Evolutionary conservation across 441 rosid genomes (phyloP).

Genomic region (Populus hybrid): DNA sequence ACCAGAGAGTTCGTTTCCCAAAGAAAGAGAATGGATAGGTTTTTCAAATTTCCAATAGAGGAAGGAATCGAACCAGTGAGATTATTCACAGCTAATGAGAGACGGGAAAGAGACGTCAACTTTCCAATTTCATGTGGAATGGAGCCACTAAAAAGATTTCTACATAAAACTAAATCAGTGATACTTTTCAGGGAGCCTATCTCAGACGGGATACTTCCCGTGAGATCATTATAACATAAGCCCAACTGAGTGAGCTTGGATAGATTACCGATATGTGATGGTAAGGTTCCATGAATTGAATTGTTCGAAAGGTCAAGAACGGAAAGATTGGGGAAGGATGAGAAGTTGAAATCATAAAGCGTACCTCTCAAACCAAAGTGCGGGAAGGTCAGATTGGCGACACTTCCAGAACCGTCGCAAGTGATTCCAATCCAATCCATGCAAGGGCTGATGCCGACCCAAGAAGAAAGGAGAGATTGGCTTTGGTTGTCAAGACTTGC

Average conservation of each 20-base stretch:
- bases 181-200: not conserved
- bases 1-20: not conserved
- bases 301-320: not conserved
- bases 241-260: not conserved
- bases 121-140: no score
- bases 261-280: constrained; percentile 3
- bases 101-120: no score
- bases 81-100: no score
- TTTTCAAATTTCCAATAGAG: constrained; percentile 9
- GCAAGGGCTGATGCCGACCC: not conserved
- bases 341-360: not conserved
- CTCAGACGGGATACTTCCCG: not conserved
- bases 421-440: constrained; percentile 12
- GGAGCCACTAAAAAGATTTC: not conserved
- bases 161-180: not conserved
- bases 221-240: not conserved
- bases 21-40: not conserved
- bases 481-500: not conserved
- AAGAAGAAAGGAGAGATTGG: constrained; percentile 5
- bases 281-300: not conserved
- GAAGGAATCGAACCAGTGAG: not conserved
- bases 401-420: not conserved
- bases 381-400: not conserved
- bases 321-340: constrained; percentile 7
- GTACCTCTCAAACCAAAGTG: constrained; percentile 6